Conservation (phyloP, 2,329 filamentous ascomycete species). For the Leptographium procerum region DNA sequence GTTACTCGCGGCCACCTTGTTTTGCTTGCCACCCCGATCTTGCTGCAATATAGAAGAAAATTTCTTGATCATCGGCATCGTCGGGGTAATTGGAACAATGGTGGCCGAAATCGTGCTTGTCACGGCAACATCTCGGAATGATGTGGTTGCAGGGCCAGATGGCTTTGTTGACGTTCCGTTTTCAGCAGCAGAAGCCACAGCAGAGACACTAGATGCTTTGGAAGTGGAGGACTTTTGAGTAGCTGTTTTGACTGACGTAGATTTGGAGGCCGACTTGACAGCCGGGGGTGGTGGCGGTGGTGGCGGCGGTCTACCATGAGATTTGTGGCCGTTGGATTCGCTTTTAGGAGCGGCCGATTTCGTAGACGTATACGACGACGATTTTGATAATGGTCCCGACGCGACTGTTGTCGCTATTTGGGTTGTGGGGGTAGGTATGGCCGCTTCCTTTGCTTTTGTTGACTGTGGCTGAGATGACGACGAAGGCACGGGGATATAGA, state of each 20-base stretch:
- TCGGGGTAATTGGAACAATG: conserved; percentile 2
- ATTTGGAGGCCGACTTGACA: conserved; percentile 15
- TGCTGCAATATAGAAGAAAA: conserved; percentile 32
- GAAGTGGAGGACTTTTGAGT: conserved; percentile 4
- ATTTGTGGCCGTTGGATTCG: conserved; percentile 5
- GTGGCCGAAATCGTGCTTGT: conserved; percentile 9
- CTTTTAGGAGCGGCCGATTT: neutral
- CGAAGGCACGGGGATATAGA: conserved; percentile 8
- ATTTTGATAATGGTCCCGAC: neutral
- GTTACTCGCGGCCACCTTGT: conserved; percentile 20
- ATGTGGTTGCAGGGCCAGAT: conserved; percentile 13
- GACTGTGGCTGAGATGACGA: neutral
- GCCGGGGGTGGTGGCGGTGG: conserved; percentile 15
- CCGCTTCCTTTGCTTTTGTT: conserved; percentile 1
- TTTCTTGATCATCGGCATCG: conserved; percentile 26
- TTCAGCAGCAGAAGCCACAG: neutral
- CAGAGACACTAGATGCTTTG: conserved; percentile 11
- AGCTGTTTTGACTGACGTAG: conserved; percentile 6
- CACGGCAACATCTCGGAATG: conserved; percentile 16
- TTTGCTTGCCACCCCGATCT: conserved; percentile 27
- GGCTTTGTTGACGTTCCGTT: conserved; percentile 4
- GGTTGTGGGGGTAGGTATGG: neutral
- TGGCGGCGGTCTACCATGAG: conserved; percentile 11
- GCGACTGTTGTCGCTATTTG: neutral
- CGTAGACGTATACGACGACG: neutral